Base-by-base conservation (phyloP, 2,329 filamentous ascomycete genomes). In the Phoma sp. region DNA sequence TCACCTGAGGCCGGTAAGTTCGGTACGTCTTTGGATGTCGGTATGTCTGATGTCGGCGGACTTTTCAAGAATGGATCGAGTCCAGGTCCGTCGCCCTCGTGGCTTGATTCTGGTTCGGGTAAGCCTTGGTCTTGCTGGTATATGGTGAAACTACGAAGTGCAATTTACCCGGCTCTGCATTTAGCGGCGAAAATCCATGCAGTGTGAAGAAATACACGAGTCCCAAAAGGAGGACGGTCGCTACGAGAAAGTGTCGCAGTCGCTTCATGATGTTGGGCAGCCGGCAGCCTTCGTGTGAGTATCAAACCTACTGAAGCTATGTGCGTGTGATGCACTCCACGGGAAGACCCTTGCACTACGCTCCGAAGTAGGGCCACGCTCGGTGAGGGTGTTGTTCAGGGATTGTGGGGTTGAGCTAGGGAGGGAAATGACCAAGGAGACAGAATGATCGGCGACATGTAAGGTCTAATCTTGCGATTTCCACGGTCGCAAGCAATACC, bases 401-500 rank as follows among this genome's bases (percentile, higher is more conserved):
- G 24, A 15, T 7, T 43, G 31, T 22, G 7, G 9, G 17, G 46
- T 24, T 32, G 36, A 13, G 17, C 19, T 25, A 27, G 48, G 31
- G 32, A 17, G 48, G 31, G 32, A 17, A 31, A 4, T 10, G 15
- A 25, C 32, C 32, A 9, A 43, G 19, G 43, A 19, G 52, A 43
- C 37, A 17, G 52, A 51, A 27, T 45, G 46, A 50, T 55, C 43
- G 32, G 45, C 32, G 37, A 51, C 46, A 55, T 55, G 46, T 55
- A 41, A 51, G 25, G 21, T 38, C 39, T 44, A 12, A 32, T 13
- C 17, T 25, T 31, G 4, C 12, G 31, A 24, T 41, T 40, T 17
- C 12, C 12, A 25, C 35, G 8, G 13, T 12, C 32, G 21, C 45
- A 22, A 29, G 21, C 17, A 21, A 19, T 7, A 43, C 17, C 19